Base-by-base conservation (phyloP, 768 basidiomycete species). In the Mycena filopes region DNA sequence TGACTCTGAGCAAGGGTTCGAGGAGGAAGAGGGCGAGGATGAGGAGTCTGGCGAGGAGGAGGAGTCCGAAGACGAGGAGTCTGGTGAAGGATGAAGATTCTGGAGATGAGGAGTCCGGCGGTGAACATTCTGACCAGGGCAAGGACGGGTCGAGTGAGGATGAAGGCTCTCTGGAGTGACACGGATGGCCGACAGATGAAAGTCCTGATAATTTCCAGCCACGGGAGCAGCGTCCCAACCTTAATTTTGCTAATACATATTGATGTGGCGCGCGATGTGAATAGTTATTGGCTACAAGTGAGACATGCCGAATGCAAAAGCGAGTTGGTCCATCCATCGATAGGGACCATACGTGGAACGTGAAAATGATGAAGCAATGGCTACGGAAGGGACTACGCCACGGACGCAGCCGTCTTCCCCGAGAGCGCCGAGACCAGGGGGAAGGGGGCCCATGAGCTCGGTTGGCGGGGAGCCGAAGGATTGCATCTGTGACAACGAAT, bases 381-480 rank as follows among this genome's bases (percentile, higher is more conserved):
- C 10, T 10, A 33, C 12, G 33, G 36, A n/a, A n/a, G 36, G 9
- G 15, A 36, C 15, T 36, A 36, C 9, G 36, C 36, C 11, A 36
- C 36, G 36, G n/a, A 87, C 63, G 83, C 72, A 15, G 9, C 88
- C 89, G 53, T 91, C 89, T 2, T 80, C 49, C 0, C 86, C 87
- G 26, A 89, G 66, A 9, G 50, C 50, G 28, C 78, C 81, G 29
- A 87, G 76, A n/a, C 91, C 92, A 3, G 91, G 85, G 0, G 94
- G 94, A 50, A 95, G 80, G 0, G 88, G 86, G 1, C 93, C 94
- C 91, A 95, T 94, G 53, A 95, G 84, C 70, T 93, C 92, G 21
- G 85, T 72, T 3, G 94, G 94, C 0, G 93, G 94, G 4, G 90
- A 85, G 8, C 94, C 94, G 59, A 87, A 83, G 4, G 81, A 79